A percentile compares a stretch with the other conserved stretches of the same genome.
Conservation (phyloP, 108 stramenopile genomes). For the Cyclostephanos tholiformis region DNA sequence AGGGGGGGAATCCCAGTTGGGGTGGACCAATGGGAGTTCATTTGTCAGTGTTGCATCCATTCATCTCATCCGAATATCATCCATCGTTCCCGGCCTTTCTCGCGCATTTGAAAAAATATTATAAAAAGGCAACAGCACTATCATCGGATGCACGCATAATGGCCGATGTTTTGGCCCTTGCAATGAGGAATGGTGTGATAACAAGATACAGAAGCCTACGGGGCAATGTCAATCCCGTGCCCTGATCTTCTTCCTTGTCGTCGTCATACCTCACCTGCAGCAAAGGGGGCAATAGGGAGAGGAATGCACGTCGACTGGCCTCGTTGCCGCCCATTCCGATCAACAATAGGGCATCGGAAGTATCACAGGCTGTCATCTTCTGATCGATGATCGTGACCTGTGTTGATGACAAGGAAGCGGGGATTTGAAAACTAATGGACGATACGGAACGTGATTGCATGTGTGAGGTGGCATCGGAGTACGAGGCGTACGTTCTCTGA, state of each 20-base stretch:
- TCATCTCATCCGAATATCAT: neutral
- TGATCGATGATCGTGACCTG: slow-evolving; percentile 69
- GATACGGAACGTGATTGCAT: slow-evolving; percentile 94
- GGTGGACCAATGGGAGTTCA: too few species aligned
- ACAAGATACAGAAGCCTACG: too few species aligned
- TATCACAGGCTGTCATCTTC: slow-evolving; percentile 70
- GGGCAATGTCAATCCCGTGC: slow-evolving; percentile 57
- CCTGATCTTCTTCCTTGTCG: slow-evolving; percentile 33
- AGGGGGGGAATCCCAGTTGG: too few species aligned
- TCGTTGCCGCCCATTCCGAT: slow-evolving; percentile 64
- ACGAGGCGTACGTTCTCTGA: slow-evolving; percentile 86
- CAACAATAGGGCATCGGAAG: slow-evolving; percentile 83
- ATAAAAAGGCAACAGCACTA: slow-evolving; percentile 67
- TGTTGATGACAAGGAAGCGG: slow-evolving; percentile 62
- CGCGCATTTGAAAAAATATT: neutral
- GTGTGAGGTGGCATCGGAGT: slow-evolving; percentile 91
- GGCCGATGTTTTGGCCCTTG: slow-evolving; percentile 62
- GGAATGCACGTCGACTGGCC: slow-evolving; percentile 52
- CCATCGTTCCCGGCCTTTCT: neutral
- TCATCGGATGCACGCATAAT: slow-evolving; percentile 73
- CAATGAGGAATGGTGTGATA: slow-evolving; percentile 58
- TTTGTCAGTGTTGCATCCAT: neutral
- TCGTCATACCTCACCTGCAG: slow-evolving; percentile 40
- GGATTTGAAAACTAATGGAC: slow-evolving; percentile 79
- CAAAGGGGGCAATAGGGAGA: slow-evolving; percentile 52